phyloP scores from a whole-genome alignment of 2,329 filamentous ascomycete genomes.

The Phaeosphaeriaceae sp. region DNA sequence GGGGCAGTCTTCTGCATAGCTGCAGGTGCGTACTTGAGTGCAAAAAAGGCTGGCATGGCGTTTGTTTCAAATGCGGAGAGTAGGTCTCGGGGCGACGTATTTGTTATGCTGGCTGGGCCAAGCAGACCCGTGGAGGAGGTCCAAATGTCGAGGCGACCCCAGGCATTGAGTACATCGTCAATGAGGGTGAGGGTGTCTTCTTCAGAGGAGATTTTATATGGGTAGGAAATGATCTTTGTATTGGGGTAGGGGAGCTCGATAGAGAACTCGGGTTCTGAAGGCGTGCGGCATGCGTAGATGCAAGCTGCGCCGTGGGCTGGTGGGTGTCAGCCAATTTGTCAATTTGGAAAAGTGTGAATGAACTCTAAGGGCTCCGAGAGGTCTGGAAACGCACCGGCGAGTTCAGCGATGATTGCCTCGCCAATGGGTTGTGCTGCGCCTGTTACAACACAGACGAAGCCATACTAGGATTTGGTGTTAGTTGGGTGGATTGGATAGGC shows the following conservation, averaged over 20 bases:
- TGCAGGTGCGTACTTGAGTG: slow-evolving; percentile 67
- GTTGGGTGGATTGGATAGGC: no score
- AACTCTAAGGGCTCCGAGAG: neutral
- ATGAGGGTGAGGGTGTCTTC: slow-evolving; percentile 66
- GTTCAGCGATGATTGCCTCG: slow-evolving; percentile 64
- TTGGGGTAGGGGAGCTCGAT: slow-evolving; percentile 56
- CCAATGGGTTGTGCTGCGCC: slow-evolving; percentile 67
- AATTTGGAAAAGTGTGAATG: neutral
- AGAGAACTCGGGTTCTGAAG: slow-evolving; percentile 53
- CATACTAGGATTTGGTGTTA: slow-evolving; percentile 54
- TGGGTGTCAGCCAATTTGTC: neutral
- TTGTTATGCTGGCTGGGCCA: slow-evolving; percentile 61
- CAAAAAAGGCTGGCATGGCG: slow-evolving; percentile 67
- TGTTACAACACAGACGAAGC: slow-evolving; percentile 69
- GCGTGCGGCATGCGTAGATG: slow-evolving; percentile 63
- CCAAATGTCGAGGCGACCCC: slow-evolving; percentile 64
- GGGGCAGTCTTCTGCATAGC: slow-evolving; percentile 67
- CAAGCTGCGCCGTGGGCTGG: slow-evolving; percentile 68
- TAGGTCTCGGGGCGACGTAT: slow-evolving; percentile 63
- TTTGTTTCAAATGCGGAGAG: slow-evolving; percentile 66
- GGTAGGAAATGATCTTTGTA: slow-evolving; percentile 67
- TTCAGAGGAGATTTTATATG: slow-evolving; percentile 64
- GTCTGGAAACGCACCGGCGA: slow-evolving; percentile 56
- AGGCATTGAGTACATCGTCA: slow-evolving; percentile 67
- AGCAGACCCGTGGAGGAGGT: slow-evolving; percentile 64